These are phyloP conservation scores for Puccinia triticina DNA, from an alignment of 1,284 basidiomycete species.

Conservation along the genomic window DNA sequence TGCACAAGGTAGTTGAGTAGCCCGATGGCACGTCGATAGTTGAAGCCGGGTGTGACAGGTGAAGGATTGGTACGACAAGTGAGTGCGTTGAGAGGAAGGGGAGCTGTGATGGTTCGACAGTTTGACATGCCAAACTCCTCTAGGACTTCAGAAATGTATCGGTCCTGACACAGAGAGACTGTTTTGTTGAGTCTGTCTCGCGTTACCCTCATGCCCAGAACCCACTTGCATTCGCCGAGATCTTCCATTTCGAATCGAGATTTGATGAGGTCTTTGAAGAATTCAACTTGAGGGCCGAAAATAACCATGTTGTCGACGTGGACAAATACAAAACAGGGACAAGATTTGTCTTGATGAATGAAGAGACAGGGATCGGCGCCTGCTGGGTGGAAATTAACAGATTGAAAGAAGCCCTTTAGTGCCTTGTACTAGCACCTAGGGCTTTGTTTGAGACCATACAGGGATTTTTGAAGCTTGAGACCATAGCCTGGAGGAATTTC, in stretches of 20 bases:
- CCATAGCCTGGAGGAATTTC: no score
- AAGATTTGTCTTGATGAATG: neutral
- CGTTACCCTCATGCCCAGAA: conserved; percentile 28
- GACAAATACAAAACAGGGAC: conserved; percentile 8
- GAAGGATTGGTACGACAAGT: neutral
- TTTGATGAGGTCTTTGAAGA: conserved; percentile 5
- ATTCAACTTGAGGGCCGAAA: neutral
- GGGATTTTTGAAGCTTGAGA: neutral
- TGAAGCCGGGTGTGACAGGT: neutral
- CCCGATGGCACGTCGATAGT: conserved; percentile 4
- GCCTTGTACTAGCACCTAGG: conserved; percentile 2
- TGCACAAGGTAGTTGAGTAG: conserved; percentile 26
- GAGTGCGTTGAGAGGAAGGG: neutral
- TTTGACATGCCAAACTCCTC: conserved; percentile 4
- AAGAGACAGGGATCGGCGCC: conserved; percentile 1
- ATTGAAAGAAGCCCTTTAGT: neutral
- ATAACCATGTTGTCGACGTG: conserved; percentile 32
- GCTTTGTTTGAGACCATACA: conserved; percentile 30
- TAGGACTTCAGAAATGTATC: neutral
- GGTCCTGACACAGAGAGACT: conserved; percentile 17
- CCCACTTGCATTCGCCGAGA: neutral
- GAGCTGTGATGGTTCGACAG: neutral
- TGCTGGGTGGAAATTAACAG: neutral
- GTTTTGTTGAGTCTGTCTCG: neutral
- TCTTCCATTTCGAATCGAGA: conserved; percentile 13